Conservation (phyloP, 495 filamentous ascomycete genomes). For the Achaetomiella virescens region DNA sequence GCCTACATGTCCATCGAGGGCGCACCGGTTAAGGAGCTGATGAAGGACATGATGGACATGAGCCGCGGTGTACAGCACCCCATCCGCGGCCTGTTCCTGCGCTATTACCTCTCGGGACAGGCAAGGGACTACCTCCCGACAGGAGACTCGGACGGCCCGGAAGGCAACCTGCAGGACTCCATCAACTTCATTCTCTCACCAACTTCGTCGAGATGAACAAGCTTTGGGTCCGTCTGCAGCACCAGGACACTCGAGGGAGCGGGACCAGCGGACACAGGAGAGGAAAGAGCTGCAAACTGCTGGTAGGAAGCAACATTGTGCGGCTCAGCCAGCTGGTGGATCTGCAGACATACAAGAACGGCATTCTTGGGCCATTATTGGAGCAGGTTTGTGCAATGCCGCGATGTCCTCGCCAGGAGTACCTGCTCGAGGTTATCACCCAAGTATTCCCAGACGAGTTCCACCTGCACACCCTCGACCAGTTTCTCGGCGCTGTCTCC, state of each 20-base stretch:
- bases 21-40: conserved; percentile 98
- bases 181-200: conserved; percentile 89
- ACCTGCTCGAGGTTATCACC: conserved; percentile 94
- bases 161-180: conserved; percentile 93
- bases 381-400: conserved; percentile 97
- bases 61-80: conserved; percentile 95
- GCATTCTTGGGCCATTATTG: conserved; percentile 79
- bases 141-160: conserved; percentile 81
- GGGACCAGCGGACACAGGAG: conserved; percentile 88
- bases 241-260: conserved; percentile 92
- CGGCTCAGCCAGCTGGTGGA: conserved; percentile 94
- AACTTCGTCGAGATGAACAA: conserved; percentile 99
- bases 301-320: conserved; percentile 94
- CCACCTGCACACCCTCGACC: conserved; percentile 91
- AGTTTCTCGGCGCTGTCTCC: conserved; percentile 85
- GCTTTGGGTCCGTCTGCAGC: conserved; percentile 94
- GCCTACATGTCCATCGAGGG: conserved; percentile 98
- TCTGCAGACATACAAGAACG: conserved; percentile 83
- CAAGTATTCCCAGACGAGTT: conserved; percentile 99
- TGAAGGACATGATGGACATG: conserved; percentile 99
- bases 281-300: conserved; percentile 87
- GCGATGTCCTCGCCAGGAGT: conserved; percentile 97
- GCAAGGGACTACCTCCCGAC: conserved; percentile 80
- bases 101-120: conserved; percentile 93
- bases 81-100: conserved; percentile 85